Evolutionary conservation across 495 filamentous ascomycete species (phyloP), one percentile per base, ranked within the genome.

Genomic region (Platismatia glauca): DNA sequence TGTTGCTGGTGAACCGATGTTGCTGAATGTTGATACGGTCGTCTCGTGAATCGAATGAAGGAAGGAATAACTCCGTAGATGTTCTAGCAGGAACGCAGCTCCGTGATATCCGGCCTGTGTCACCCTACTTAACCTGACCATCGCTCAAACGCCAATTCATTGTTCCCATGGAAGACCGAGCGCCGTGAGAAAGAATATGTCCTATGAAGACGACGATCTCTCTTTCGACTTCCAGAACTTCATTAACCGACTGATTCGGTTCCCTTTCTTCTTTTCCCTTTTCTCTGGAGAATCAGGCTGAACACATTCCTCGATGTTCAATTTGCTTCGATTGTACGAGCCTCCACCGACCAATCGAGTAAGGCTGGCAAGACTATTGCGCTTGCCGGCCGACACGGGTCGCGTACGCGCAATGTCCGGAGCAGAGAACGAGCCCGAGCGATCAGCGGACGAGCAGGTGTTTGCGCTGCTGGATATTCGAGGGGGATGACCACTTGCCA

Each of bases 341-440:
- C 84, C 87, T 68, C 85, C 88, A 68, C 85, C 88, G 48, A 96
- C 86, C 20, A 96, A 78, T 58, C 90, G 86, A 46, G 89, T 92
- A 43, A 96, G 76, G 70, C 91, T 95, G 11, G 85, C 90, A 64
- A 96, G 81, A 70, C 90, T 95, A 7, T 87, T 87, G 52, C 91
- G 83, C 69, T 95, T 90, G 52, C 76, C 71, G 27, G 73, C 69
- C 55, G 73, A 57, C 70, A 68, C 46, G 71, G 77, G 66, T 72
- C 77, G 60, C 67, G 64, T 74, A 29, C 87, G 85, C 31, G 84
- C 82, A 58, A 85, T 81, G 16, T 86, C 79, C 35, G 82, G 76
- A 15, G 84, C 83, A 5, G 86, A 86, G 56, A 90, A 80, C 0
- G 88, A 91, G 20, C 84, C 80, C 11, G 88, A 85, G 41, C 88